Evolutionary conservation across 768 basidiomycete genomes (phyloP), one percentile per base, ranked within the genome.

Genomic region (Leccinum arenicola): DNA sequence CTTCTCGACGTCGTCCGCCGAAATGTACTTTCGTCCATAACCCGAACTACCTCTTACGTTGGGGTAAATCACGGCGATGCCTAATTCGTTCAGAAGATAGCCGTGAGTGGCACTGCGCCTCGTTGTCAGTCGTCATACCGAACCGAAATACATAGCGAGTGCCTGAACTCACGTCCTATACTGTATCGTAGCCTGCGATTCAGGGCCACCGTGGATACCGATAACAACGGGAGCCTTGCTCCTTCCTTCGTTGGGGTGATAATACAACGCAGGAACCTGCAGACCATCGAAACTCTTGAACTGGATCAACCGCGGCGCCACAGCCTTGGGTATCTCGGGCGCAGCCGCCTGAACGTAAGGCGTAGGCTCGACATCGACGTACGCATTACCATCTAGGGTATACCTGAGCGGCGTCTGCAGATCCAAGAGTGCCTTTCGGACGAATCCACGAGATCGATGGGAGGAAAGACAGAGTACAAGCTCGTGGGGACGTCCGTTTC

Each of bases 21-120:
- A 66, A 70, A 76, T 67, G 63, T 76, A 79, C 52, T 60, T 71
- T 57, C 66, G 77, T 33, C 77, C 78, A 53, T 78, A 79, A 27
- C 77, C 77, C 3, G 67, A 66, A 56, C 78, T 79, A 43, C 77
- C 78, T 49, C 77, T 66, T 21, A 78, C 78, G 49, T 78, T 78
- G 15, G 77, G 77, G 57, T 76, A 77, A 33, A 79, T 71, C 35
- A 79, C 59, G 0, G 76, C 78, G 25, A 75, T 71, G 17, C 70
- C 73, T 36, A 79, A 61, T 52, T 79, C 77, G 52, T 76, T 78
- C 25, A 79, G 54, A n/a, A 78, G 63, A 60, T 79, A 79, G 33
- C 71, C 73, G 50, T 78, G 76, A 4, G 73, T 75, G 17, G 70
- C 64, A 21, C 72, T 72, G 61, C 36, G 35, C 35, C 52, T 45